Conservation (phyloP, 139 green algal genomes). For the Chlorella sorokiniana region DNA sequence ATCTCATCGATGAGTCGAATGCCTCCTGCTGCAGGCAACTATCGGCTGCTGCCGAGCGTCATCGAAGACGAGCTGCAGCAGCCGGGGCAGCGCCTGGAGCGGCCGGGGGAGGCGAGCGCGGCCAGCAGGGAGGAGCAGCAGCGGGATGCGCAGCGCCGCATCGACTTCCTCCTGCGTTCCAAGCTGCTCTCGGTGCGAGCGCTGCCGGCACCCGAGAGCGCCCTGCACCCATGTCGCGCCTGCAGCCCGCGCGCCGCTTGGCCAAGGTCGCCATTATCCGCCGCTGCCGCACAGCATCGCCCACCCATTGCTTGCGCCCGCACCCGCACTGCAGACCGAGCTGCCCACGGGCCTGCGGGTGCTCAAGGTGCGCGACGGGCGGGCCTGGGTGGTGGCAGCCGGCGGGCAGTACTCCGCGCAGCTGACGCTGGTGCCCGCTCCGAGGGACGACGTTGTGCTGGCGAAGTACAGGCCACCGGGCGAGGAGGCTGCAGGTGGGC, state of each 20-base stretch:
- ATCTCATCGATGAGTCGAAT: neutral
- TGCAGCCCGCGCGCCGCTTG: too few relatives aligned
- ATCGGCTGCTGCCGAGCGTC: conserved; percentile 37
- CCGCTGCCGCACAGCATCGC: too few relatives aligned
- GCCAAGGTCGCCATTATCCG: too few relatives aligned
- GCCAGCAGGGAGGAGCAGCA: neutral
- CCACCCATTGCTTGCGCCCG: neutral
- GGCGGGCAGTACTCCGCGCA: conserved; percentile 32
- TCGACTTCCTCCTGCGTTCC: conserved; percentile 39
- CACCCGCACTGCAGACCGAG: neutral
- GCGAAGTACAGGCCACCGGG: conserved; percentile 12
- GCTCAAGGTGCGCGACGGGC: conserved; percentile 15
- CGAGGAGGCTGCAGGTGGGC: conserved; percentile 18
- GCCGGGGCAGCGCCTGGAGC: conserved; percentile 27
- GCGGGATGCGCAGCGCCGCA: neutral
- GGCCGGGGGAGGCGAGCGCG: conserved; percentile 1
- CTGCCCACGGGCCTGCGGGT: conserved; percentile 40
- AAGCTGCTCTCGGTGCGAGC: conserved; percentile 35
- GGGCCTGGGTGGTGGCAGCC: conserved; percentile 6
- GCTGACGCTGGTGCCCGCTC: conserved; percentile 47
- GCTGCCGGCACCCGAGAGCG: too few relatives aligned
- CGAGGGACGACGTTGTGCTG: conserved; percentile 24
- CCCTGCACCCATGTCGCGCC: neutral
- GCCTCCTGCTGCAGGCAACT: conserved; percentile 21
- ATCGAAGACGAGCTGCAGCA: conserved; percentile 42